Conservation (phyloP, 352 stramenopile genomes). For the Globisporangium alternatum region DNA sequence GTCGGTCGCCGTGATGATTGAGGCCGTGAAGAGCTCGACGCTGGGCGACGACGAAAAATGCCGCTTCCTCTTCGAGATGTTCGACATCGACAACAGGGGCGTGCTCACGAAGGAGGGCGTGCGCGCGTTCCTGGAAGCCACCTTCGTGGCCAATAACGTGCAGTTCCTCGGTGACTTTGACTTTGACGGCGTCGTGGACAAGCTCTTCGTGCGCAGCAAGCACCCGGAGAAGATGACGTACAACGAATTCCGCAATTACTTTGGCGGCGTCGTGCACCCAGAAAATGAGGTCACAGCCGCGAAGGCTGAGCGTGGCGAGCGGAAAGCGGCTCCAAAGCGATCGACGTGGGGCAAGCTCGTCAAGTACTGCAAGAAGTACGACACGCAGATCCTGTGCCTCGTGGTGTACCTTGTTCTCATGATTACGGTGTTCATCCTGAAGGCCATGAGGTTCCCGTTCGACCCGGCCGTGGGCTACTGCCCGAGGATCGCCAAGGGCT, state of each 20-base stretch:
- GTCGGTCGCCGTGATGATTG: slow-evolving; percentile 53
- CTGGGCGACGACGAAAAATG: slow-evolving; percentile 50
- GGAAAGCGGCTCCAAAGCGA: background rate
- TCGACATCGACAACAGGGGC: slow-evolving; percentile 45
- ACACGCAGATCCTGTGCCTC: slow-evolving; percentile 50
- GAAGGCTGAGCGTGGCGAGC: slow-evolving; percentile 1
- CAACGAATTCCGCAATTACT: slow-evolving; percentile 46
- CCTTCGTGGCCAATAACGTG: slow-evolving; percentile 51
- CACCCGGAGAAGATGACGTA: slow-evolving; percentile 52
- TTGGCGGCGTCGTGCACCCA: slow-evolving; percentile 31
- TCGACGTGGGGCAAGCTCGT: slow-evolving; percentile 20
- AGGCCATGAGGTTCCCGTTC: slow-evolving; percentile 32
- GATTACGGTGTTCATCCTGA: slow-evolving; percentile 42
- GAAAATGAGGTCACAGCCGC: slow-evolving; percentile 23
- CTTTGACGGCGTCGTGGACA: slow-evolving; percentile 44
- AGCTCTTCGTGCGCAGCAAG: slow-evolving; percentile 41
- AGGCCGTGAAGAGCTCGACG: slow-evolving; percentile 48
- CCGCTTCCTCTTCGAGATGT: slow-evolving; percentile 67
- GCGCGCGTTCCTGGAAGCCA: slow-evolving; percentile 54
- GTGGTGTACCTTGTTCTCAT: slow-evolving; percentile 41
- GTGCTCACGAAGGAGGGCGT: slow-evolving; percentile 49
- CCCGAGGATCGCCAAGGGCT: slow-evolving; percentile 61
- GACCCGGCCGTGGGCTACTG: slow-evolving; percentile 55
- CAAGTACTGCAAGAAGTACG: slow-evolving; percentile 44
- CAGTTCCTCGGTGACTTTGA: slow-evolving; percentile 48